Base-by-base conservation (phyloP, 2,329 filamentous ascomycete species). In the Rutstroemia sp. region DNA sequence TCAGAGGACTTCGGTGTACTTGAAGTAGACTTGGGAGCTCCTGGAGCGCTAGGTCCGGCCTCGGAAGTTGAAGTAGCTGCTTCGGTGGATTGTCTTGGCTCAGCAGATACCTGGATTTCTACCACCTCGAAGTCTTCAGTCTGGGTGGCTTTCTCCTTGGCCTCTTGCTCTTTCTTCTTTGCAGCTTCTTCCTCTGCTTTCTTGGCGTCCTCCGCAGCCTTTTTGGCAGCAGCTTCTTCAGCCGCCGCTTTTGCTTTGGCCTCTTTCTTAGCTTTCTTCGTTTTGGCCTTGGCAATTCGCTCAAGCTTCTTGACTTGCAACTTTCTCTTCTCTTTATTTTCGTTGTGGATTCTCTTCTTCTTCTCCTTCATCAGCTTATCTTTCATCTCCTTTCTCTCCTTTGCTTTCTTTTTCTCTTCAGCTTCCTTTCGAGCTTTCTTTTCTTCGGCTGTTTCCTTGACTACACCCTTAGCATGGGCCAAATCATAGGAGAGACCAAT, bases 401-500 rank as follows among this genome's bases (percentile, higher is more conserved):
- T 73, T 3, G 59, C 50, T n/a, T 64, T 62, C 42, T 73, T 70
- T 60, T 73, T 74, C 56, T 72, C 72, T 63, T 76, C 73, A 21
- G 74, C 71, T 2, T 73, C 75, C 42, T 75, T 73, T 23, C 73
- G 73, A 0, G 73, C 74, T 48, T 72, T 71, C 66, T 76, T 77
- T 58, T 62, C 58, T n/a, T 62, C 58, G 0, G 72, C 17, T 8
- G 50, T 75, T 63, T 82, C 78, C 10, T 75, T 70, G 25, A 78
- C 64, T 27, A 73, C 72, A 2, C 81, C 81, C 65, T 83, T 84
- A 65, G 76, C 78, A 66, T 84, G 81, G 0, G 81, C 81, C 3
- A 84, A 64, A 61, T 84, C 81, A 57, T 84, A 84, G 0, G 80
- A 76, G 30, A 80, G 74, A 4, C 81, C 81, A n/a, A 83, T 78